phyloP scores from a whole-genome alignment of 2,329 filamentous ascomycete genomes.

The Bipolaris victoriae region DNA sequence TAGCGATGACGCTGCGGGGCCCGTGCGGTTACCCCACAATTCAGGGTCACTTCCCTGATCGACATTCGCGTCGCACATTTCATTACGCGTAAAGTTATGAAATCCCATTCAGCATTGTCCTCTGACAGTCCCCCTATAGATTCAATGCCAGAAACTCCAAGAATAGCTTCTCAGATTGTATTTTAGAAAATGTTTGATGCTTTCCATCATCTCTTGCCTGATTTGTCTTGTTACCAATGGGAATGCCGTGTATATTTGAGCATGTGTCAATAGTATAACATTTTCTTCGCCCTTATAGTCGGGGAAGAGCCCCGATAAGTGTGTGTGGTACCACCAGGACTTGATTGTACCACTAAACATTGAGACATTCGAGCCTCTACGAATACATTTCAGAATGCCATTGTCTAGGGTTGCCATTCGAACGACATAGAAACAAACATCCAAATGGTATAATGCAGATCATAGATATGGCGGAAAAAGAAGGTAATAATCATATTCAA shows the following conservation, averaged over 20 bases:
- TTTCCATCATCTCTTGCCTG: not conserved
- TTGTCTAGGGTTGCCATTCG: not conserved
- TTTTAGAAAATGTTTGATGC: no score
- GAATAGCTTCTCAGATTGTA: not conserved
- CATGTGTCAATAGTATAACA: not conserved
- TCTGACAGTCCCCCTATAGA: not conserved
- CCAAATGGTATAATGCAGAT: not conserved
- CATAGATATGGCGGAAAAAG: not conserved
- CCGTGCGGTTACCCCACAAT: constrained; percentile 23
- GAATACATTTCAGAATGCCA: not conserved
- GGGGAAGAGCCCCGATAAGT: no score
- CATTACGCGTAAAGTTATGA: not conserved
- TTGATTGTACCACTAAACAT: no score
- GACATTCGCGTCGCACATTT: not conserved
- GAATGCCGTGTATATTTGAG: not conserved
- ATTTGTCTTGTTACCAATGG: not conserved
- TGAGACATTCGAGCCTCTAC: no score
- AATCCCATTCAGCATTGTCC: not conserved
- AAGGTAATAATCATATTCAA: not conserved
- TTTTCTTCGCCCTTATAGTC: no score
- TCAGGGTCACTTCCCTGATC: constrained; percentile 1
- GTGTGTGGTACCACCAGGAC: no score
- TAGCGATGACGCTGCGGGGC: constrained; percentile 17
- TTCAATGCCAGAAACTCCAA: not conserved
- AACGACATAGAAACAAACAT: not conserved